Base-by-base conservation (phyloP, 1,284 basidiomycete species). In the Apiotrichum gamsii region DNA sequence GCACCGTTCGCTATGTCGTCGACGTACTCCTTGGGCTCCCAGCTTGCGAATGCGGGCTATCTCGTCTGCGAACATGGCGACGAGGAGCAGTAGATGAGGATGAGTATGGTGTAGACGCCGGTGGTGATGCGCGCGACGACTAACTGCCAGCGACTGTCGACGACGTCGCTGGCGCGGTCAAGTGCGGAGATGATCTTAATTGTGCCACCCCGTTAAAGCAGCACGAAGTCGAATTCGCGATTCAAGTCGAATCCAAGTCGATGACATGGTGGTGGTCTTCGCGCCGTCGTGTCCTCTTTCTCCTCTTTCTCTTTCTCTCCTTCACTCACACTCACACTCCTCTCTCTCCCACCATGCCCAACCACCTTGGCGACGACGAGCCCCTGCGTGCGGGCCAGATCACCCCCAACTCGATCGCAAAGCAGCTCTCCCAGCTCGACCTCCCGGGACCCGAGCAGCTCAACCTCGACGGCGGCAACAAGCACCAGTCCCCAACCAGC, bases 21-120 rank as follows among this genome's bases (percentile, higher is more conserved):
- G 9, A 62, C 70, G 54, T 39, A 74, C 72, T 11, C 71, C 70
- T 54, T 70, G 63, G 3, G 72, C 59, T 3, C 72, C 72, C 16
- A 74, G 60, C 47, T 70, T 70, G 49, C 65, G 53, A 23, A 73
- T 36, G 23, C 60, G 51, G 11, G 65, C 64, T 43, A 72, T 67
- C 51, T 74, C 72, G 24, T 65, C 56, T 19, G 52, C 55, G 41
- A 74, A 69, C 72, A 74, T 74, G 48, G 20, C 54, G 48, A 25
- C n/a, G n/a, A n/a, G n/a, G n/a, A n/a, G n/a, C n/a, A 13, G n/a
- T 14, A 30, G 41, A 28, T 23, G 23, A 6, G 18, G 36, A n/a
- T 28, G 39, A n/a, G 25, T 19, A 30, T 19, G 9, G 29, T 23
- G 15, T 30, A 15, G 23, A 16, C 9, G 23, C 5, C 10, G 16